phyloP scores from a whole-genome alignment of 768 basidiomycete genomes.

The Sarcomyxa edulis region DNA sequence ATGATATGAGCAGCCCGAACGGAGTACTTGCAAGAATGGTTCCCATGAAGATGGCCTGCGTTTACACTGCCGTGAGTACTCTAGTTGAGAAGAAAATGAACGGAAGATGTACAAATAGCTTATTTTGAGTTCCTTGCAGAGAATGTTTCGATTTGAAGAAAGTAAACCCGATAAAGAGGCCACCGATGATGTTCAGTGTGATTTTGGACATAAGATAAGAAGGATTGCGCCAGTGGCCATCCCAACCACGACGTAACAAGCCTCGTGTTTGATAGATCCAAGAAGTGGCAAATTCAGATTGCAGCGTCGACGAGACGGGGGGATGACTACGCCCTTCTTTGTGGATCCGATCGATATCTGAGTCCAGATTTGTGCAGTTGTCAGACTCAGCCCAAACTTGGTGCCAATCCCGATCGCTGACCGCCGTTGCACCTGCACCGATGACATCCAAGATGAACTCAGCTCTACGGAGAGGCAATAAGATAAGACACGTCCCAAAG shows the following conservation, averaged over 20 bases:
- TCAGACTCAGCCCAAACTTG: slow-evolving; percentile 49
- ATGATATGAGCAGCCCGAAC: neutral
- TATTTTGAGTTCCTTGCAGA: slow-evolving; percentile 58
- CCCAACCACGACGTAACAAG: slow-evolving; percentile 38
- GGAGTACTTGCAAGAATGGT: slow-evolving; percentile 29
- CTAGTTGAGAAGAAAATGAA: slow-evolving; percentile 10
- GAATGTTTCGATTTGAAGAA: slow-evolving; percentile 53
- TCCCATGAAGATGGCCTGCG: slow-evolving; percentile 50
- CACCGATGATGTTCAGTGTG: slow-evolving; percentile 45
- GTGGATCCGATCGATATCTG: slow-evolving; percentile 43
- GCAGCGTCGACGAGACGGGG: slow-evolving; percentile 28
- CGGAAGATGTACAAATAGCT: slow-evolving; percentile 49
- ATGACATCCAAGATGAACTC: slow-evolving; percentile 69
- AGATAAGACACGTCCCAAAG: neutral
- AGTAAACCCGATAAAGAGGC: slow-evolving; percentile 58
- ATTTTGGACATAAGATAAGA: slow-evolving; percentile 59
- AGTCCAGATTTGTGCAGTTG: slow-evolving; percentile 30
- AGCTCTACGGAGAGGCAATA: slow-evolving; percentile 27
- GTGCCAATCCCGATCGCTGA: slow-evolving; percentile 51
- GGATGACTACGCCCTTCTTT: slow-evolving; percentile 38
- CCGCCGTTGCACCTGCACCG: slow-evolving; percentile 65
- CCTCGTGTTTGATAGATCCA: slow-evolving; percentile 44
- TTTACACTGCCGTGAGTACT: slow-evolving; percentile 1
- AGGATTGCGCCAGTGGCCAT: slow-evolving; percentile 51
- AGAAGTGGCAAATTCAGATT: slow-evolving; percentile 45